A percentile compares a stretch with the other conserved stretches of the same genome.
Evolutionary conservation across 2,329 filamentous ascomycete genomes (phyloP).

Genomic region (Dryadomyces quercus-mongolicae): DNA sequence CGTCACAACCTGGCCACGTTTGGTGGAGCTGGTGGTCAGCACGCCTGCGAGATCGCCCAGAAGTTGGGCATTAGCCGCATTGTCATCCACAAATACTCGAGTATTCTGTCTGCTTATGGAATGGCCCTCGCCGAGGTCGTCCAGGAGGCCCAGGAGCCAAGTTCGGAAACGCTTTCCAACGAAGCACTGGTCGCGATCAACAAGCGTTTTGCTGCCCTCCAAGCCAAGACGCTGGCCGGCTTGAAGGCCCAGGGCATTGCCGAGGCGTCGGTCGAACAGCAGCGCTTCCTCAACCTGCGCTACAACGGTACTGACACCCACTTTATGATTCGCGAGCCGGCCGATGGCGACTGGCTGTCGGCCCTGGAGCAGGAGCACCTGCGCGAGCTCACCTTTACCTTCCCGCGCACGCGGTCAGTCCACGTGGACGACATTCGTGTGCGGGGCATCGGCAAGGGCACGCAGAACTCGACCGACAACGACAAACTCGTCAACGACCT

Average conservation of each 20-base stretch:
- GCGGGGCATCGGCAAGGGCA: slow-evolving; percentile 56
- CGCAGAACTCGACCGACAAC: slow-evolving; percentile 63
- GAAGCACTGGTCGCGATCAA: slow-evolving; percentile 36
- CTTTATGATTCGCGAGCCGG: slow-evolving; percentile 74
- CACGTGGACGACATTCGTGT: slow-evolving; percentile 85
- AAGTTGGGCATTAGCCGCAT: slow-evolving; percentile 76
- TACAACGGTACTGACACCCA: slow-evolving; percentile 85
- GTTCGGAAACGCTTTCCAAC: slow-evolving; percentile 44
- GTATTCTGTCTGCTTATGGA: slow-evolving; percentile 78
- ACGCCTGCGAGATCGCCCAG: slow-evolving; percentile 77
- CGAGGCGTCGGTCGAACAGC: slow-evolving; percentile 62
- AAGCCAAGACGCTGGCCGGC: slow-evolving; percentile 48
- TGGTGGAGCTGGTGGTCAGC: slow-evolving; percentile 82
- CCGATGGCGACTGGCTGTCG: slow-evolving; percentile 57
- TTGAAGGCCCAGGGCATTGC: slow-evolving; percentile 69
- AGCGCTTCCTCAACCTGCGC: slow-evolving; percentile 87
- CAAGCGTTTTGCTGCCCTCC: slow-evolving; percentile 25
- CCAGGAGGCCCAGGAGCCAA: slow-evolving; percentile 74
- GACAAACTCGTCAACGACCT: slow-evolving; percentile 47
- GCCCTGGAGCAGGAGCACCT: slow-evolving; percentile 79
- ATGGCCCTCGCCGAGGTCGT: slow-evolving; percentile 90
- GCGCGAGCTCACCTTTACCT: slow-evolving; percentile 83
- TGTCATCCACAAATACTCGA: slow-evolving; percentile 75
- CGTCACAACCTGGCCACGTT: slow-evolving; percentile 86
- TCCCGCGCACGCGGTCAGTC: slow-evolving; percentile 63